Evolutionary conservation across 306 rosid species (phyloP).

Genomic region (Cicer cuneatum): DNA sequence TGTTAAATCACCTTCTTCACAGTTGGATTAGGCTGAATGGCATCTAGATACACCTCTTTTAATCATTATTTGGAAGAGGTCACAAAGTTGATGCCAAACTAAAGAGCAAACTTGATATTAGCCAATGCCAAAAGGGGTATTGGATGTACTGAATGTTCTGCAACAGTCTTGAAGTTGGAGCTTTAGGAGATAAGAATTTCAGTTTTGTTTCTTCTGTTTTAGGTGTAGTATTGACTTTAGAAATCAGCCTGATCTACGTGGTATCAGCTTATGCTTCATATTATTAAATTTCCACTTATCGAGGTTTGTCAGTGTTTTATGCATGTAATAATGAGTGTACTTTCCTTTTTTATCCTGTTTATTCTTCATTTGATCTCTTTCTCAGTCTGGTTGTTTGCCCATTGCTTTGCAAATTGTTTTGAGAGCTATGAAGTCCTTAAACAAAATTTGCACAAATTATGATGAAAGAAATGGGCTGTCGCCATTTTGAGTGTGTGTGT

Average conservation of each 20-base stretch:
- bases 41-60: constrained; percentile 91
- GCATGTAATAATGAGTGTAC: background rate
- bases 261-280: constrained; percentile 1
- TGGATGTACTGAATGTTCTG: constrained; percentile 63
- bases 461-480: background rate
- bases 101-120: constrained; percentile 61
- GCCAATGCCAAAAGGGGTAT: constrained; percentile 55
- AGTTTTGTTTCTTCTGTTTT: constrained; percentile 20
- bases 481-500: too few species aligned
- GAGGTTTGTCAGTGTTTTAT: constrained; percentile 27
- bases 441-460: background rate
- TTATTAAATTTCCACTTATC: constrained; percentile 29
- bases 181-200: constrained; percentile 13
- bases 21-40: constrained; percentile 43
- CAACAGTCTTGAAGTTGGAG: constrained; percentile 45
- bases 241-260: constrained; percentile 22
- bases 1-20: constrained; percentile 27
- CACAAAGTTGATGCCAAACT: constrained; percentile 78
- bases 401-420: constrained; percentile 1
- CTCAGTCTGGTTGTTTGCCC: background rate
- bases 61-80: constrained; percentile 77
- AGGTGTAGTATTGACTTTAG: constrained; percentile 24
- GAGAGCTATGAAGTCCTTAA: constrained; percentile 1
- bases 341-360: constrained; percentile 4
- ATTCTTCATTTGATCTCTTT: constrained; percentile 9